Percentiles rank a stretch among this genome's conserved stretches.
phyloP scores from a whole-genome alignment of 768 basidiomycete genomes.

The Amanita inopinata region DNA sequence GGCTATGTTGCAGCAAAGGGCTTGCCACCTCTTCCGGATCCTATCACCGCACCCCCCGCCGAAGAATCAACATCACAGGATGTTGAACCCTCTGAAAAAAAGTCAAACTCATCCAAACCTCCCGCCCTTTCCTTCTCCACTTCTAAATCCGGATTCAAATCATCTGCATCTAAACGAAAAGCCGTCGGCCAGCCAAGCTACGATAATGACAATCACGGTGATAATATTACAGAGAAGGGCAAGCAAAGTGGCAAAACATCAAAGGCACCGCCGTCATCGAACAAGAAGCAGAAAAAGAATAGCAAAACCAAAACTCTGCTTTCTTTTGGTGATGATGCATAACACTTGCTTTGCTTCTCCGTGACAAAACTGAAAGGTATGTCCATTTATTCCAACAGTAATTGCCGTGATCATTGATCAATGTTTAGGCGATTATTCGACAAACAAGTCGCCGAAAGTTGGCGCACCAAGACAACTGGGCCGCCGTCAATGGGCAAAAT shows the following conservation, averaged over 20 bases:
- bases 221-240: conserved; percentile 29
- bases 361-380: too few species aligned
- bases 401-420: background rate
- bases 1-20: conserved; percentile 42
- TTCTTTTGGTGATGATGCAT: conserved; percentile 53
- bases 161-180: conserved; percentile 31
- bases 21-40: conserved; percentile 40
- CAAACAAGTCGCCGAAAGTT: too few species aligned
- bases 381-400: background rate
- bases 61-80: conserved; percentile 12
- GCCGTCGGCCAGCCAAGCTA: conserved; percentile 24
- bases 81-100: conserved; percentile 16
- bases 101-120: conserved; percentile 10
- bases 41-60: too few species aligned
- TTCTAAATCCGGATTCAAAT: conserved; percentile 20
- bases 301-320: conserved; percentile 30
- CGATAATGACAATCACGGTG: conserved; percentile 15
- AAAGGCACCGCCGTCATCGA: conserved; percentile 8
- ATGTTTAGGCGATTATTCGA: too few species aligned
- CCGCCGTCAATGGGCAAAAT: too few species aligned
- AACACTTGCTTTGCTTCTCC: background rate
- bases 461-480: too few species aligned
- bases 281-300: conserved; percentile 15
- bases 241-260: conserved; percentile 27
- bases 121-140: conserved; percentile 34